These are phyloP conservation scores for Chrysopogon serrulatus DNA, from an alignment of 176 grass and related monocot species.

Conservation along the genomic window DNA sequence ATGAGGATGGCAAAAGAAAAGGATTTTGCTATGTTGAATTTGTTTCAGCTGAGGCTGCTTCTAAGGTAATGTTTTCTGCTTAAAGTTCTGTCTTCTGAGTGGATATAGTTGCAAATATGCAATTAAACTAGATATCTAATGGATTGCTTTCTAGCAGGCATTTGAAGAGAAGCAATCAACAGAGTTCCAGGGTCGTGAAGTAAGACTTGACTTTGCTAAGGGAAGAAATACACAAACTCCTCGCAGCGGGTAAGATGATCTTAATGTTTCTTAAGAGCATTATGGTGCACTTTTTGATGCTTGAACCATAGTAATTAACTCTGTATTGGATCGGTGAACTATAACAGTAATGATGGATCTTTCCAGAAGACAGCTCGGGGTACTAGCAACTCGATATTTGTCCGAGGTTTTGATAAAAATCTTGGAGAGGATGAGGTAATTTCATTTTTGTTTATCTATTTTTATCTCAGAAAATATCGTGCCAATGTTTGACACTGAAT, in stretches of 20 bases:
- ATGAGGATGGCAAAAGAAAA: constrained; percentile 52
- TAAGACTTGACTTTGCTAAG: constrained; percentile 63
- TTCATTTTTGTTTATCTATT: not conserved
- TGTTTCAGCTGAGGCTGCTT: constrained; percentile 43
- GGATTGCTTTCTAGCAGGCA: constrained; percentile 38
- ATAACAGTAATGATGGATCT: constrained; percentile 41
- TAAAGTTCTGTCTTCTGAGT: too few species aligned
- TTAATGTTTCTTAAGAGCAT: not conserved
- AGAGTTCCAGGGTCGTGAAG: constrained; percentile 50
- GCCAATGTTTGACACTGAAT: not conserved
- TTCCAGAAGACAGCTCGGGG: constrained; percentile 49
- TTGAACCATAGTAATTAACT: not conserved
- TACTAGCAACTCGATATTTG: constrained; percentile 46
- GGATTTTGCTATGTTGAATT: constrained; percentile 83
- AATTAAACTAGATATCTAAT: not conserved
- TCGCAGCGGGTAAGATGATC: constrained; percentile 45
- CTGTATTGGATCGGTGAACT: not conserved
- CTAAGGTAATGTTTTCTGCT: constrained; percentile 35
- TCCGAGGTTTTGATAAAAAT: constrained; percentile 63
- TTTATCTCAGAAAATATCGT: too few species aligned
- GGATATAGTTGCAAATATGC: not conserved
- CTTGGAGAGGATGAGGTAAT: constrained; percentile 55
- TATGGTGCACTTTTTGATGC: not conserved
- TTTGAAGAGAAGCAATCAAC: constrained; percentile 35
- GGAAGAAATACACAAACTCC: constrained; percentile 56